Base-by-base conservation (phyloP, 306 rosid genomes). In the Rosa persica region DNA sequence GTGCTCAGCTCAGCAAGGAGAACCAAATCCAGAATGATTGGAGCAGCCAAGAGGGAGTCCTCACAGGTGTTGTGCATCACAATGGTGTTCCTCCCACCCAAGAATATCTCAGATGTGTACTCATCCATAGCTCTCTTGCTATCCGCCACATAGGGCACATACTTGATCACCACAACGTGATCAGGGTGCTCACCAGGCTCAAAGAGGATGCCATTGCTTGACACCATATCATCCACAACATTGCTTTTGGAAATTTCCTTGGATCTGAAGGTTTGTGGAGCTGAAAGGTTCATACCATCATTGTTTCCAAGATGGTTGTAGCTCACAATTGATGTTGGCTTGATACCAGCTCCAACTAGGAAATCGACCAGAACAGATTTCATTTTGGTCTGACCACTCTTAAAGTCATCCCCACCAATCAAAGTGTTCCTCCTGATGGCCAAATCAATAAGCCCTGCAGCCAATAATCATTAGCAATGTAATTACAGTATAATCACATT, bases 91-190 rank as follows among this genome's bases (percentile, higher is more conserved):
- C 70, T 86, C 67, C 99, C 99, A 39, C 99, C 99, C 99, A 95
- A 85, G 96, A 95, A 95, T 77, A 95, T 95, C 87, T 95, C 99
- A 11, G 99, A 95, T 46, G 97, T 91, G 89, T 95, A 95, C 84
- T 95, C 99, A 87, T 95, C 99, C 98, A 95, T 87, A 25, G 99
- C 99, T 72, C 99, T 89, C 88, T 95, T 95, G 93, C 99, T 95
- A 57, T 95, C 99, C 4, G 65, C 99, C n/a, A 95, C 98, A 51
- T 93, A 95, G 1, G 99, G 99, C 81, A 95, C 99, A 79, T 93
- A 95, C 99, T 95, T 95, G 72, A 95, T 95, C 76, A 95, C 99
- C 47, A 95, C 98, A 8, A 95, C 98, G 67, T 95, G 99, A 83
- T 95, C 99, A 9, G 99, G 99, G 85, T 95, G 99, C 83, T 95